Evolutionary conservation across 2,329 filamentous ascomycete species (phyloP).

Genomic region (Sclerotinia subarctica): DNA sequence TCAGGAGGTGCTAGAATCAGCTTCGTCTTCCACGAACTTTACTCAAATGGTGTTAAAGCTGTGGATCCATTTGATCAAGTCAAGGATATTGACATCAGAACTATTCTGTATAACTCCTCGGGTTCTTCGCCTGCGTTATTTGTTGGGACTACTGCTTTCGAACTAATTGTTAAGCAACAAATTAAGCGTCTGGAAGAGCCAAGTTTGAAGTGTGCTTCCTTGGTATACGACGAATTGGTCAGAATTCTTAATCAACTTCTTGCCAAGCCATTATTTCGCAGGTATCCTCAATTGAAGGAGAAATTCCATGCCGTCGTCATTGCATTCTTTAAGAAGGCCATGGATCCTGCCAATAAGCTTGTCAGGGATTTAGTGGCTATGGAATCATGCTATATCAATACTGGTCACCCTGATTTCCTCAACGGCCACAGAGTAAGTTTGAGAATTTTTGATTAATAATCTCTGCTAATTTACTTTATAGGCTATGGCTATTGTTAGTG

Average conservation of each 20-base stretch:
- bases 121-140: conserved; percentile 95
- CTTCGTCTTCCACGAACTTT: conserved; percentile 98
- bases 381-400: conserved; percentile 98
- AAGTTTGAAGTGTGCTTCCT: conserved; percentile 92
- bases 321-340: conserved; percentile 93
- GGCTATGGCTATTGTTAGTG: conserved; percentile 98
- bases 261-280: conserved; percentile 81
- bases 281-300: conserved; percentile 94
- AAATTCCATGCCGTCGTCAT: conserved; percentile 94
- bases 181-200: conserved; percentile 96
- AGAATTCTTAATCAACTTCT: conserved; percentile 90
- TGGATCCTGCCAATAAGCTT: conserved; percentile 97
- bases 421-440: conserved; percentile 76
- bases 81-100: conserved; percentile 96
- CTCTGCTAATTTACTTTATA: conserved; percentile 38
- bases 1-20: conserved; percentile 97
- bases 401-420: conserved; percentile 94
- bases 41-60: conserved; percentile 95
- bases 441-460: conserved; percentile 16
- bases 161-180: conserved; percentile 97
- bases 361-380: conserved; percentile 89
- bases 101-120: conserved; percentile 98
- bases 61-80: conserved; percentile 96
- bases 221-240: conserved; percentile 96
- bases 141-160: conserved; percentile 96